phyloP scores from a whole-genome alignment of 768 basidiomycete genomes.

The Clavaria fumosa region DNA sequence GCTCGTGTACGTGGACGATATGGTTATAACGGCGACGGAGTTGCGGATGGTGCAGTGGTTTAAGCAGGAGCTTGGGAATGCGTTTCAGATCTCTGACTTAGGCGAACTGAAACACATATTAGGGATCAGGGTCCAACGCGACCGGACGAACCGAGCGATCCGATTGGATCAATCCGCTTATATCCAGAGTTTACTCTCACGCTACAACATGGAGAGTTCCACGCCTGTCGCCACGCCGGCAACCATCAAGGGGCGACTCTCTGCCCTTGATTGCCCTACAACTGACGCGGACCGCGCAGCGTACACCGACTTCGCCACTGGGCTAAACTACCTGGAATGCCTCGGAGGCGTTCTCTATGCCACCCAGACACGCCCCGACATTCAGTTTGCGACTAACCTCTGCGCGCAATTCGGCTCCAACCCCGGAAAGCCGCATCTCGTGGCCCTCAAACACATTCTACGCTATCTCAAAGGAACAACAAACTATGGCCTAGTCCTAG shows the following conservation, averaged over 20 bases:
- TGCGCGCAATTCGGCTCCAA: slow-evolving; percentile 18
- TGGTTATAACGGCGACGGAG: slow-evolving; percentile 9
- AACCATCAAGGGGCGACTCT: neutral
- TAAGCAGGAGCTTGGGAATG: slow-evolving; percentile 13
- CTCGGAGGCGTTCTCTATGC: slow-evolving; percentile 18
- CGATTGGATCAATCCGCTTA: neutral
- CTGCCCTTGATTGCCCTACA: neutral
- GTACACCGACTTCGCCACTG: slow-evolving; percentile 10
- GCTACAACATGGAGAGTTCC: slow-evolving; percentile 5
- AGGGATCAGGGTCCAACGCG: neutral
- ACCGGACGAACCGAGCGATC: neutral
- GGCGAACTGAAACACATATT: slow-evolving; percentile 5
- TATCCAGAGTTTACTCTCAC: neutral
- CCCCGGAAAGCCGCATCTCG: slow-evolving; percentile 16
- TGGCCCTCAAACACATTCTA: slow-evolving; percentile 16
- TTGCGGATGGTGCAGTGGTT: slow-evolving; percentile 9
- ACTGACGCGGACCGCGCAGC: neutral
- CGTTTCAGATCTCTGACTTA: slow-evolving; percentile 9
- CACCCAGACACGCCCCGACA: slow-evolving; percentile 20
- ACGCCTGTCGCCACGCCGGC: neutral
- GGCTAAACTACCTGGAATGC: slow-evolving; percentile 9
- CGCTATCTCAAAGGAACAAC: slow-evolving; percentile 18
- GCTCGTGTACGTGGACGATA: slow-evolving; percentile 16
- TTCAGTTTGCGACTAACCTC: slow-evolving; percentile 16
- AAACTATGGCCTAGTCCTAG: slow-evolving; percentile 8